Conservation (phyloP, 768 basidiomycete species). For the Lentinula sp. region DNA sequence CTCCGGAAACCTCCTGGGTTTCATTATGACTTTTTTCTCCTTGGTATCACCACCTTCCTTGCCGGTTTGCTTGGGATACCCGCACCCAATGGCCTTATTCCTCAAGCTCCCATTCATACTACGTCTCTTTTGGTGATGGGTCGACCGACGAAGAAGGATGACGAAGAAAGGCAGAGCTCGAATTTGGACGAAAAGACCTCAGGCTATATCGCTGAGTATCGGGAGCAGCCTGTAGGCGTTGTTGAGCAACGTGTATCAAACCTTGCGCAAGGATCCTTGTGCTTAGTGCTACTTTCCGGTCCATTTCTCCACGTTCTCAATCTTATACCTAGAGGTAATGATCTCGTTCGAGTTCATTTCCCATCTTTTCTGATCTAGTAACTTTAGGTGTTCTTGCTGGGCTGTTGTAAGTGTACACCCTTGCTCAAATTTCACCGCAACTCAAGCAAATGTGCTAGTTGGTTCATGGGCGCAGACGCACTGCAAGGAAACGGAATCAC, state of each 20-base stretch:
- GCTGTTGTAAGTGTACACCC: slow-evolving; percentile 58
- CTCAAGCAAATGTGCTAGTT: slow-evolving; percentile 32
- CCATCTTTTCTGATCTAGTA: no score
- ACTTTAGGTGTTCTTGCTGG: slow-evolving; percentile 66
- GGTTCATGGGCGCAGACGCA: slow-evolving; percentile 90
- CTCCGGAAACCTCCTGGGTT: slow-evolving; percentile 87
- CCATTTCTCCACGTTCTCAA: slow-evolving; percentile 79
- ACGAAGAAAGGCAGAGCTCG: slow-evolving; percentile 18
- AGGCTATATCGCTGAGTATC: slow-evolving; percentile 10
- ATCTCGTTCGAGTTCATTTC: slow-evolving; percentile 6
- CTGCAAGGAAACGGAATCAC: slow-evolving; percentile 81
- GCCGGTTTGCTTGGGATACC: slow-evolving; percentile 83
- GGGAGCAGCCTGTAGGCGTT: slow-evolving; percentile 62
- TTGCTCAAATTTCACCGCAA: not conserved
- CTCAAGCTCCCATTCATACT: slow-evolving; percentile 92
- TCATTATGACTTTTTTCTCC: slow-evolving; percentile 85
- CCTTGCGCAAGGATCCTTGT: slow-evolving; percentile 75
- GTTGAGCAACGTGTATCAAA: slow-evolving; percentile 95
- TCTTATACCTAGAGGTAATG: slow-evolving; percentile 65
- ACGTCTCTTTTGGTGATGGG: slow-evolving; percentile 72
- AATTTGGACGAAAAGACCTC: not conserved
- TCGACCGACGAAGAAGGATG: slow-evolving; percentile 25
- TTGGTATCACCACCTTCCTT: slow-evolving; percentile 87
- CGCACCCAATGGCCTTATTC: slow-evolving; percentile 81
- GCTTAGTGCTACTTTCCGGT: slow-evolving; percentile 71